Base-by-base conservation (phyloP, 2,329 filamentous ascomycete species). In the Sporothrix inflata region DNA sequence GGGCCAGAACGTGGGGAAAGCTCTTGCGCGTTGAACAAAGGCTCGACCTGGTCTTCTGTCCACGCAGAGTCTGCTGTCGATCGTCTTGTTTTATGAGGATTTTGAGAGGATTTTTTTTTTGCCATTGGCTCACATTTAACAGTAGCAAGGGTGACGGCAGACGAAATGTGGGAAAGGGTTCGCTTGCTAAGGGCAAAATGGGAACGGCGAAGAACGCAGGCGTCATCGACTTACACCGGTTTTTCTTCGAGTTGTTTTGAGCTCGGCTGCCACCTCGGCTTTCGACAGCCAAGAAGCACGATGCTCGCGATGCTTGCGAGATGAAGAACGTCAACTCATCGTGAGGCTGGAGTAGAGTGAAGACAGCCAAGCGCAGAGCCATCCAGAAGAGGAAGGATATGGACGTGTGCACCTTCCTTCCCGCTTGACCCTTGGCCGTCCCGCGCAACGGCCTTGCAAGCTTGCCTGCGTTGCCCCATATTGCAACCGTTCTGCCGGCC, bases 401-500 rank as follows among this genome's bases (percentile, higher is more conserved):
- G 21, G 7, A 5, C 21, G 19, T 16, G 16, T 24, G 60, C 24
- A 45, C 60, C 38, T 65, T 65, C 60, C 38, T 65, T 38, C 57
- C 34, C 57, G 16, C 57, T 61, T 63, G 57, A 63, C 34, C n/a
- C 30, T 40, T 21, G 30, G 38, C 30, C 19, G 30, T 40, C 55
- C 55, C 30, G 53, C 16, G 27, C 53, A 24, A 57, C 14, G 53
- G 30, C 30, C 40, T 3, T 14, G 40, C 9, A n/a, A 16, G 16
- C 27, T 14, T 57, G 11, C 53, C 14, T 60, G 14, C 14, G 19
- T 24, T 27, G 9, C 30, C 30, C 16, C 51, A 61, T 49, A 65
- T 45, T 65, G 38, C 60, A 45, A 16, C 21, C 45, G 38, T 49
- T 61, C 24, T 70, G 24, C 53, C 53, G 68, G 21, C 27, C 68